Percentiles rank a stretch among this genome's conserved stretches.
phyloP scores from a whole-genome alignment of 1,139 yeast genomes.

The Kluyveromyces sp. region DNA sequence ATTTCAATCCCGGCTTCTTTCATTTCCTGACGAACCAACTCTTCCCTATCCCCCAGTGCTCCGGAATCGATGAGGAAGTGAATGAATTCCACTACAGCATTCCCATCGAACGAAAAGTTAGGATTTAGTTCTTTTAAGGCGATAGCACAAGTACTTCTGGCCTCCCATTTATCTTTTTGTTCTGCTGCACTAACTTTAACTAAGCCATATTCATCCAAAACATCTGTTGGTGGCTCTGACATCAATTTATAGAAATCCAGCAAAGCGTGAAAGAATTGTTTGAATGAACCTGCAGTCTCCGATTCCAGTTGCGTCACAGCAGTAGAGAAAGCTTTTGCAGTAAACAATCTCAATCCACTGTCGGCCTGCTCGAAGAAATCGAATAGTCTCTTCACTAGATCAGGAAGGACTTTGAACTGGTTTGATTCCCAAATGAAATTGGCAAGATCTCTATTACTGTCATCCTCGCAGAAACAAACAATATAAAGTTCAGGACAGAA shows the following conservation, averaged over 20 bases:
- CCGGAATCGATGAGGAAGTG: slow-evolving; percentile 52
- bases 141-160: slow-evolving; percentile 73
- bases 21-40: slow-evolving; percentile 69
- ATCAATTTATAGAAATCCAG: slow-evolving; percentile 50
- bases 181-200: slow-evolving; percentile 55
- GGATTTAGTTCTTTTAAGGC: slow-evolving; percentile 55
- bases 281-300: slow-evolving; percentile 30
- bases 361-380: slow-evolving; percentile 47
- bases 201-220: slow-evolving; percentile 72
- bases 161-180: slow-evolving; percentile 74
- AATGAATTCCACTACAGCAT: slow-evolving; percentile 45
- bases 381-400: slow-evolving; percentile 42
- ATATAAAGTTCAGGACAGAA: slow-evolving; percentile 72
- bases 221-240: slow-evolving; percentile 71
- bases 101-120: slow-evolving; percentile 33
- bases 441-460: slow-evolving; percentile 58
- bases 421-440: slow-evolving; percentile 81
- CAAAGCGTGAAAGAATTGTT: slow-evolving; percentile 38
- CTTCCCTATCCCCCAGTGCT: slow-evolving; percentile 68
- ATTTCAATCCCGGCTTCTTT: slow-evolving; percentile 83
- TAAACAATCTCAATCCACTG: slow-evolving; percentile 59
- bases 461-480: slow-evolving; percentile 67
- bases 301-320: slow-evolving; percentile 37
- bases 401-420: slow-evolving; percentile 41
- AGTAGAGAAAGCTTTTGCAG: slow-evolving; percentile 55